These are phyloP conservation scores for Seiridium cupressi DNA, from an alignment of 2,329 filamentous ascomycete genomes.

Conservation along the genomic window DNA sequence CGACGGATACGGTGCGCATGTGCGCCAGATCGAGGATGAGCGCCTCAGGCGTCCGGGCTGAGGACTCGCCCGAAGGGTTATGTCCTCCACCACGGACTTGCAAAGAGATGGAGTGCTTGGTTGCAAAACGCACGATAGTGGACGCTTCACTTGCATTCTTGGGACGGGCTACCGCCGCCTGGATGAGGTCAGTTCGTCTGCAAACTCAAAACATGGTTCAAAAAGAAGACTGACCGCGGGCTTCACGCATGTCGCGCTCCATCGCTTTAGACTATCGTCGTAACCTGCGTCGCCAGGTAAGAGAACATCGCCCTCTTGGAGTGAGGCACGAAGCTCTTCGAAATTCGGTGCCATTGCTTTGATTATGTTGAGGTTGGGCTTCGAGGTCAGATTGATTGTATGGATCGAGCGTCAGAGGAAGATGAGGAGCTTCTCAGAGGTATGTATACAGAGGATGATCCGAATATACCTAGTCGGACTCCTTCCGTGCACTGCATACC, in stretches of 20 bases:
- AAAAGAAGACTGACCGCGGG: slow-evolving; percentile 22
- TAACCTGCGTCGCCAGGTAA: slow-evolving; percentile 31
- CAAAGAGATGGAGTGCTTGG: slow-evolving; percentile 42
- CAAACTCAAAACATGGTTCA: not conserved
- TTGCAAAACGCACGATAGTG: slow-evolving; percentile 41
- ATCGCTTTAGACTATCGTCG: slow-evolving; percentile 32
- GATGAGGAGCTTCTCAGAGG: too few species aligned
- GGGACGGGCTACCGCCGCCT: slow-evolving; percentile 45
- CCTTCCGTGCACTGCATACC: too few species aligned
- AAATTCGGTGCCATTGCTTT: slow-evolving; percentile 2
- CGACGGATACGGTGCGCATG: slow-evolving; percentile 49
- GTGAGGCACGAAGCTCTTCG: slow-evolving; percentile 3
- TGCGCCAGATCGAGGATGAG: slow-evolving; percentile 54
- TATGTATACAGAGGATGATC: too few species aligned
- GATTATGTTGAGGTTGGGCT: not conserved
- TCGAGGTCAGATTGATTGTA: not conserved
- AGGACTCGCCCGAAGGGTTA: slow-evolving; percentile 49
- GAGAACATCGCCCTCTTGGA: slow-evolving; percentile 24
- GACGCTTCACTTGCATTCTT: slow-evolving; percentile 37
- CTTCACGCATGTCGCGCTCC: slow-evolving; percentile 35
- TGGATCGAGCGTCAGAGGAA: too few species aligned
- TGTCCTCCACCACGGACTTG: slow-evolving; percentile 56
- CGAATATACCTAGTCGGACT: too few species aligned
- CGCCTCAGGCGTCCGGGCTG: slow-evolving; percentile 41
- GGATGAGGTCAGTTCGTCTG: too few species aligned